These are phyloP conservation scores for Trichoderma semiorbis DNA, from an alignment of 2,329 filamentous ascomycete genomes.

Conservation along the genomic window DNA sequence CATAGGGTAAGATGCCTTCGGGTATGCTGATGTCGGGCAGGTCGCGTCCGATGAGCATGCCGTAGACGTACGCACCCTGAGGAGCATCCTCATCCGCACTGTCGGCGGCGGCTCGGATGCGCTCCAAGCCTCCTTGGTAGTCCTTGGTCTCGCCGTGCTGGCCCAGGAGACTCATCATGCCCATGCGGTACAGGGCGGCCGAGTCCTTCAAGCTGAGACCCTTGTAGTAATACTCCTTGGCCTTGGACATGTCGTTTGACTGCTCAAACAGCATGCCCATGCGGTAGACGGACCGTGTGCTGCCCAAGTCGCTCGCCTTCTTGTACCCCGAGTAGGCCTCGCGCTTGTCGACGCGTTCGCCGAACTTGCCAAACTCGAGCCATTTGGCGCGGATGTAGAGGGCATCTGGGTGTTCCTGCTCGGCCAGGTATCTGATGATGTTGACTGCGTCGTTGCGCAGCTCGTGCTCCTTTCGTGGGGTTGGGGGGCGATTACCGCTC, in stretches of 20 bases:
- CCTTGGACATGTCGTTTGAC: conserved; percentile 87
- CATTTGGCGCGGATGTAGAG: conserved; percentile 94
- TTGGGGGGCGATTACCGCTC: conserved; percentile 58
- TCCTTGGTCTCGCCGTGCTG: conserved; percentile 90
- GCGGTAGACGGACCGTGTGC: conserved; percentile 85
- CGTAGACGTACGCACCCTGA: conserved; percentile 91
- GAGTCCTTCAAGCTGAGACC: conserved; percentile 81
- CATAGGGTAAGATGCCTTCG: conserved; percentile 62
- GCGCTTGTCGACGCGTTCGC: conserved; percentile 84
- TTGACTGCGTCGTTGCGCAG: conserved; percentile 85
- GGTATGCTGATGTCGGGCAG: conserved; percentile 87
- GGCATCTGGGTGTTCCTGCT: conserved; percentile 89
- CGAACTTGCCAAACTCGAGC: conserved; percentile 97
- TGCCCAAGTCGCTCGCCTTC: conserved; percentile 80
- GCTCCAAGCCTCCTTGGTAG: conserved; percentile 69
- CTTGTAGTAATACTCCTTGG: conserved; percentile 82
- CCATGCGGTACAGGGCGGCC: conserved; percentile 78
- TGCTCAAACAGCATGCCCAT: conserved; percentile 99
- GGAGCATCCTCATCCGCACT: conserved; percentile 94
- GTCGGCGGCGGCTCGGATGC: conserved; percentile 79
- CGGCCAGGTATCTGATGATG: conserved; percentile 83
- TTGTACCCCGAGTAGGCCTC: conserved; percentile 88
- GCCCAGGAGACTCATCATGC: conserved; percentile 95
- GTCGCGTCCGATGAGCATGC: conserved; percentile 88
- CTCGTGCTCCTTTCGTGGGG: conserved; percentile 85